Evolutionary conservation across 1,284 basidiomycete species (phyloP), one percentile per base, ranked within the genome.

Genomic region (Bjerkandera adusta): DNA sequence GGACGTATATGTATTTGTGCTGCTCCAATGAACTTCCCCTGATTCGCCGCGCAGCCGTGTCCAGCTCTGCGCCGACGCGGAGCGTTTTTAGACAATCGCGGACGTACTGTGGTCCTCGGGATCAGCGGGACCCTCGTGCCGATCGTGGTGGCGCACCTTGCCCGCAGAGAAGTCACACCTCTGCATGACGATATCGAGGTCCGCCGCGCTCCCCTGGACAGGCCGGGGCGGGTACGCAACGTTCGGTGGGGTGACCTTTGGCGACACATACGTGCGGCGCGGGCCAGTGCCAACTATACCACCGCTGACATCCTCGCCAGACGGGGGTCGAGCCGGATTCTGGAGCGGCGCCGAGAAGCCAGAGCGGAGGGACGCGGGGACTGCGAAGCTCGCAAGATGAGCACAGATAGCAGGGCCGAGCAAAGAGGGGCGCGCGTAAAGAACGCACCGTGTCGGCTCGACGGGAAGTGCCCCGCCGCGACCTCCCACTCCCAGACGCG

Each of bases 401-500:
- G 21, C 32, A 35, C 2, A 5, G 16, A 5, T 13, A 32, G 20
- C 35, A 15, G 35, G 18, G 21, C 15, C 24, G 36, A 6, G 8
- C 32, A 11, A 5, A 8, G 16, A 11, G 12, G 7, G 18, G 24
- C 30, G 8, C 10, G 11, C 24, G 11, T 15, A 22, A 26, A 45
- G 3, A 44, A 74, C 85, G 54, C 60, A 91, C 89, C 75, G 57
- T 73, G 70, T 45, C 79, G 71, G 42, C 77, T 72, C 61, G 85
- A 89, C 3, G 92, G 92, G 68, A 91, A 90, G 66, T 93, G 90
- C 0, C 92, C 92, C 56, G 86, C 88, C 30, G 79, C 70, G 47
- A 95, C 77, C 66, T 95, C 92, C 91, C 91, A 94, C 53, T 83
- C 72, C 92, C 92, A 94, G 63, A 95, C 85, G 52, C 81, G 74